These are phyloP conservation scores for Ogataea dorogensis DNA, from an alignment of 805 yeast genomes.

Conservation along the genomic window DNA sequence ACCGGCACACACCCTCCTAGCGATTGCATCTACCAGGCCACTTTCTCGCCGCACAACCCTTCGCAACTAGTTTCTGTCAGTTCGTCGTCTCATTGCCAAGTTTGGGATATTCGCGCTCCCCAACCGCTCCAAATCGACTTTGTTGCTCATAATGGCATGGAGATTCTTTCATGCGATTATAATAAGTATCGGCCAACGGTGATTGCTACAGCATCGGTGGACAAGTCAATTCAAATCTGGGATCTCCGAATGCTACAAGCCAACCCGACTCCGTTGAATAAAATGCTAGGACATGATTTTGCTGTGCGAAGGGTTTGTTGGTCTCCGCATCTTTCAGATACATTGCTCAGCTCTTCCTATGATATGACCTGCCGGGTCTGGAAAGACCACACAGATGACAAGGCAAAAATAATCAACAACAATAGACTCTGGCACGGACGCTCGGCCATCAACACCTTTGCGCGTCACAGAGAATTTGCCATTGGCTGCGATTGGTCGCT, in stretches of 20 bases:
- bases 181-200: slow-evolving; percentile 81
- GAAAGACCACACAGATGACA: slow-evolving; percentile 67
- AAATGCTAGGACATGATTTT: slow-evolving; percentile 80
- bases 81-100: slow-evolving; percentile 69
- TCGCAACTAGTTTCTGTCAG: slow-evolving; percentile 64
- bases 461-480: slow-evolving; percentile 81
- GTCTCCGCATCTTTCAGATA: slow-evolving; percentile 83
- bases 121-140: slow-evolving; percentile 58
- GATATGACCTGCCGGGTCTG: slow-evolving; percentile 92
- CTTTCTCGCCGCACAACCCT: slow-evolving; percentile 83
- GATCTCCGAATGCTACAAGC: slow-evolving; percentile 70
- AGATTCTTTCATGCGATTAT: slow-evolving; percentile 80
- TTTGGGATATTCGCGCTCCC: slow-evolving; percentile 81
- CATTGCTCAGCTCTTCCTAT: slow-evolving; percentile 73
- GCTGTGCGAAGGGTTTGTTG: slow-evolving; percentile 82
- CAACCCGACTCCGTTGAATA: slow-evolving; percentile 71
- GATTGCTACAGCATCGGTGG: slow-evolving; percentile 90
- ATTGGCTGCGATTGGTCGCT: slow-evolving; percentile 93
- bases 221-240: slow-evolving; percentile 81
- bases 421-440: slow-evolving; percentile 46
- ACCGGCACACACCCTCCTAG: slow-evolving; percentile 34
- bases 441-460: slow-evolving; percentile 59
- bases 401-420: slow-evolving; percentile 51
- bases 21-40: slow-evolving; percentile 75
- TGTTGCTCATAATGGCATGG: slow-evolving; percentile 77